Evolutionary conservation across 1,284 basidiomycete species (phyloP).

Genomic region (Sanghuangporus sanghuang): DNA sequence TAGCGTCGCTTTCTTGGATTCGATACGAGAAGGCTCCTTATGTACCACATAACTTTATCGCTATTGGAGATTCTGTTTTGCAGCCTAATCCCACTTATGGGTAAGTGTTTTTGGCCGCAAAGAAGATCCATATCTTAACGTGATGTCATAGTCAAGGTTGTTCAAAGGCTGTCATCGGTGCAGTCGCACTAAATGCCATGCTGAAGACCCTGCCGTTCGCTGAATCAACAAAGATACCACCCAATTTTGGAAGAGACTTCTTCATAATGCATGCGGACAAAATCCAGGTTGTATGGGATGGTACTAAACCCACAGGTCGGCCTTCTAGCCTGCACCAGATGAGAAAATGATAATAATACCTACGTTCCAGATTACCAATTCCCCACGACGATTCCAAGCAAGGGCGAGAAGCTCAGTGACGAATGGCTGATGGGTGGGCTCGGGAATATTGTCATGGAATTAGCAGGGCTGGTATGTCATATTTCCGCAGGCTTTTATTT

Average conservation of each 20-base stretch:
- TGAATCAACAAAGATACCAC: constrained; percentile 6
- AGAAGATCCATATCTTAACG: neutral
- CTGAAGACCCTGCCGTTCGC: neutral
- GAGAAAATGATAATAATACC: neutral
- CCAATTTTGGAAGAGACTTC: constrained; percentile 15
- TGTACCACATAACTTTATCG: constrained; percentile 18
- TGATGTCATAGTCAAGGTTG: constrained; percentile 14
- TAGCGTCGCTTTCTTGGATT: constrained; percentile 10
- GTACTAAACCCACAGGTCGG: constrained; percentile 6
- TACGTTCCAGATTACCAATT: constrained; percentile 13
- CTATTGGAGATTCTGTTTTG: constrained; percentile 18
- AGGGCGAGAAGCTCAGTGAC: constrained; percentile 15
- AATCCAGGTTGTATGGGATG: constrained; percentile 14
- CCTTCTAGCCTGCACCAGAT: neutral
- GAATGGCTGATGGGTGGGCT: constrained; percentile 7
- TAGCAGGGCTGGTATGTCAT: constrained; percentile 6
- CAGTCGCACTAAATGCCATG: constrained; percentile 14
- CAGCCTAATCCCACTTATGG: constrained; percentile 16
- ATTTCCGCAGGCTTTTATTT: neutral
- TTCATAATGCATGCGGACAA: constrained; percentile 9
- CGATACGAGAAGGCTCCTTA: constrained; percentile 13
- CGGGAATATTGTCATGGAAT: neutral
- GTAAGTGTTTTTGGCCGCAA: constrained; percentile 1
- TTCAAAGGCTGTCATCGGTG: constrained; percentile 15
- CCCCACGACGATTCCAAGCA: constrained; percentile 12